Percentiles rank a stretch among this genome's conserved stretches.
phyloP scores from a whole-genome alignment of 805 yeast species.

The Nakazawaea siamensis region DNA sequence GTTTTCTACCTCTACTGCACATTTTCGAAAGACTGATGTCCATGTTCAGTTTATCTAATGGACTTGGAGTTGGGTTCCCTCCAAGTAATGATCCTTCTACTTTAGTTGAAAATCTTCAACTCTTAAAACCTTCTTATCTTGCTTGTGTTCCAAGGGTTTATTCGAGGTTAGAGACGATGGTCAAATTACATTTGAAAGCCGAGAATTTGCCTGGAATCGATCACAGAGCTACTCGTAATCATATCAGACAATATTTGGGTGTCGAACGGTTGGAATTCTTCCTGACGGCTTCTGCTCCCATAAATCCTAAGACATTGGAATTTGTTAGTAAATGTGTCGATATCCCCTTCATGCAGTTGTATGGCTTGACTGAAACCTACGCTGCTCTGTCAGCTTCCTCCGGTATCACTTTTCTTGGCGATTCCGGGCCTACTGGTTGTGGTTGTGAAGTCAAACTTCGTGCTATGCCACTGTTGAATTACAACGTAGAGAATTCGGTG shows the following conservation, averaged over 20 bases:
- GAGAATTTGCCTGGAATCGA: not conserved
- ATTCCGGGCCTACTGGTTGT: conserved; percentile 53
- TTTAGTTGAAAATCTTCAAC: conserved; percentile 52
- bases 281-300: conserved; percentile 63
- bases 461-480: conserved; percentile 59
- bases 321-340: conserved; percentile 54
- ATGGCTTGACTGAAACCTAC: conserved; percentile 66
- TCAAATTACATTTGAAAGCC: conserved; percentile 32
- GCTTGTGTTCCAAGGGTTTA: conserved; percentile 64
- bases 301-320: conserved; percentile 52
- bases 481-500: conserved; percentile 28
- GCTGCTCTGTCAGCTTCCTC: conserved; percentile 36
- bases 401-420: conserved; percentile 39
- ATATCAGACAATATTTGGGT: conserved; percentile 35
- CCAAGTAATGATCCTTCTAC: conserved; percentile 40
- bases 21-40: conserved; percentile 14
- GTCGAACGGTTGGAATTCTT: conserved; percentile 31
- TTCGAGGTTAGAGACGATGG: conserved; percentile 52
- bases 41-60: conserved; percentile 6
- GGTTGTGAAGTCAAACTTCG: conserved; percentile 50
- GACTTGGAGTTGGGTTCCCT: conserved; percentile 38
- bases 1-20: conserved; percentile 13
- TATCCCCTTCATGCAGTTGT: conserved; percentile 53
- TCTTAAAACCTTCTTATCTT: conserved; percentile 43
- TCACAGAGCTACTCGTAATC: conserved; percentile 13